phyloP scores from a whole-genome alignment of 768 basidiomycete species.

The Cyclocybe cylindracea region DNA sequence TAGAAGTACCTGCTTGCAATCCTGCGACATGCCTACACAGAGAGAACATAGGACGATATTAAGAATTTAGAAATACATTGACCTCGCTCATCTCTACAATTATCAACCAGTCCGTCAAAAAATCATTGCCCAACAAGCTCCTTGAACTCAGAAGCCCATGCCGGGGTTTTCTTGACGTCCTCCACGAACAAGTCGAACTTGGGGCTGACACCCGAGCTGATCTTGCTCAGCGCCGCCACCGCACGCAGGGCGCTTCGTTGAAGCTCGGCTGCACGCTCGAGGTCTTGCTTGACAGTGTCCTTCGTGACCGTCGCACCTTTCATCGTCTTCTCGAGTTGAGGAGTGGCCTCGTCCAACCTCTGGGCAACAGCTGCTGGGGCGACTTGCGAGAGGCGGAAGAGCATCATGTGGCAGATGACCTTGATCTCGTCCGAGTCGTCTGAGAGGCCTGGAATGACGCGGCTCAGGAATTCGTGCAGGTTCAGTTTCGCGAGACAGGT shows the following conservation, averaged over 20 bases:
- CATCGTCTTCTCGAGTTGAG: constrained; percentile 85
- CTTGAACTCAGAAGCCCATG: constrained; percentile 72
- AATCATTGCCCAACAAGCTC: constrained; percentile 42
- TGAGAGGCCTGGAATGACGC: constrained; percentile 78
- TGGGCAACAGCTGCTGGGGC: constrained; percentile 83
- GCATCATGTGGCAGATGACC: constrained; percentile 93
- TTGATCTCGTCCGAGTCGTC: constrained; percentile 98
- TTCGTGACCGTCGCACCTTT: constrained; percentile 87
- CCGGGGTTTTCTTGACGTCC: constrained; percentile 61
- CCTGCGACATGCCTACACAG: neutral
- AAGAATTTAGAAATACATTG: neutral
- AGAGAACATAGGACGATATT: neutral
- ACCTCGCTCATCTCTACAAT: neutral
- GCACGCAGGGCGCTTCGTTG: constrained; percentile 90
- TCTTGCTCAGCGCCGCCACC: constrained; percentile 82
- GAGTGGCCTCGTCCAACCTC: constrained; percentile 82
- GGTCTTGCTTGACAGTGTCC: constrained; percentile 93
- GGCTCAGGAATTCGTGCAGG: constrained; percentile 78
- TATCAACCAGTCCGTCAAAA: neutral
- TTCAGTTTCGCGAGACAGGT: constrained; percentile 90
- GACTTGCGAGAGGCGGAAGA: constrained; percentile 86
- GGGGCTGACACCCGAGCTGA: constrained; percentile 61
- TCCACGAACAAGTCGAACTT: constrained; percentile 83
- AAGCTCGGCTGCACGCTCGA: constrained; percentile 86
- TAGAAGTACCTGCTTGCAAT: too few relatives aligned